Evolutionary conservation across 305 asterid genomes (phyloP).

Genomic region (Fraxinus albicans): DNA sequence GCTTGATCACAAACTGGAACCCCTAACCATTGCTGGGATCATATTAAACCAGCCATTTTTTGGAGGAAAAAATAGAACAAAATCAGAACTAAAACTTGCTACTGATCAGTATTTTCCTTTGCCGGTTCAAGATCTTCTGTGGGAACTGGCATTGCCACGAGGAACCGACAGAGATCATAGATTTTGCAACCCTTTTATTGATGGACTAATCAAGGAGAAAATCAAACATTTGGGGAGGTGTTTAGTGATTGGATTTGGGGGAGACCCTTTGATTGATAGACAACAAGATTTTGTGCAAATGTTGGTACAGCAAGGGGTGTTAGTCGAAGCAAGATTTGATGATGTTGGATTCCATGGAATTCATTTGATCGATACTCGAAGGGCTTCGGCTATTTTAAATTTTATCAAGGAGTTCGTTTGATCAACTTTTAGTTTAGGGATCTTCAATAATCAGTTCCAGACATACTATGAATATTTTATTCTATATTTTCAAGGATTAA

Average conservation of each 20-base stretch:
- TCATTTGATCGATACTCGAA: conserved; percentile 57
- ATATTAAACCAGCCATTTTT: conserved; percentile 72
- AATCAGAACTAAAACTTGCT: conserved; percentile 59
- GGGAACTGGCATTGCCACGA: conserved; percentile 79
- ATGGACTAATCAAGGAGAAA: conserved; percentile 40
- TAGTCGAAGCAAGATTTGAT: conserved; percentile 74
- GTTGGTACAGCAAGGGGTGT: conserved; percentile 58
- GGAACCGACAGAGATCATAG: conserved; percentile 70
- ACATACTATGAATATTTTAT: background rate
- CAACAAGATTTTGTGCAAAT: conserved; percentile 61
- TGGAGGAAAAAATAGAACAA: conserved; percentile 59
- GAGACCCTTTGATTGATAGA: conserved; percentile 77
- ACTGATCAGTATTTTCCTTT: conserved; percentile 53
- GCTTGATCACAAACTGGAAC: conserved; percentile 35
- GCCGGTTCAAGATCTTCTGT: conserved; percentile 63
- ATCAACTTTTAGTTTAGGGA: conserved; percentile 8
- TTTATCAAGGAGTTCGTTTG: conserved; percentile 66
- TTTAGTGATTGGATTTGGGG: conserved; percentile 75
- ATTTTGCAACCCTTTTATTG: conserved; percentile 64
- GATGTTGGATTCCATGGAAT: conserved; percentile 68
- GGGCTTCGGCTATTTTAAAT: conserved; percentile 52
- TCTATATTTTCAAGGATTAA: background rate
- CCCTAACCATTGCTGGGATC: conserved; percentile 48
- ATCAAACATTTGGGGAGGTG: conserved; percentile 51
- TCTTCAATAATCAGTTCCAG: background rate